Evolutionary conservation across 2,329 filamentous ascomycete species (phyloP).

Genomic region (Exophiala sideris): DNA sequence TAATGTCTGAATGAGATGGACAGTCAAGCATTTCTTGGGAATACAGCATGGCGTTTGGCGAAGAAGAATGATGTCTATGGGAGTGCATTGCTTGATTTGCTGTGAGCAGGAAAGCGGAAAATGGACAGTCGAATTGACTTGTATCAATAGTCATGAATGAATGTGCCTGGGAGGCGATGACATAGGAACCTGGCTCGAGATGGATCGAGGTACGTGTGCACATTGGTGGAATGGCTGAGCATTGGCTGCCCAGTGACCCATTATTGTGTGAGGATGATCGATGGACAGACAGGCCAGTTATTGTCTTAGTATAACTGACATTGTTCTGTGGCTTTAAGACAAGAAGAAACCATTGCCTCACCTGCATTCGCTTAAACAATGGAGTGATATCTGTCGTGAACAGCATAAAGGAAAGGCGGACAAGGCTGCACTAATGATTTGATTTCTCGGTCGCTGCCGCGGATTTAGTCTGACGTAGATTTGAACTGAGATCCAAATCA

Average conservation of each 20-base stretch:
- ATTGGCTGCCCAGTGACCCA: no score
- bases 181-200: background rate
- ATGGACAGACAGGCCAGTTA: no score
- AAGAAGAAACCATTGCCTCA: no score
- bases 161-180: constrained; percentile 7
- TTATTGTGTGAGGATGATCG: no score
- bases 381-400: no score
- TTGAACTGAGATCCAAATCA: background rate
- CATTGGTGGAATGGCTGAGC: constrained; percentile 7
- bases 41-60: constrained; percentile 23
- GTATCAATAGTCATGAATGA: constrained; percentile 22
- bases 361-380: no score
- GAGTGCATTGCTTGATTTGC: no score
- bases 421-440: background rate
- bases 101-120: background rate
- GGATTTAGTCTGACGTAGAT: background rate
- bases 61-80: background rate
- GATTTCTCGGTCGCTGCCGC: background rate
- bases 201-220: background rate
- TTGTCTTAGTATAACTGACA: no score
- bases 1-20: constrained; percentile 22
- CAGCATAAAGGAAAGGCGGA: background rate
- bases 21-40: constrained; percentile 14
- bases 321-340: no score
- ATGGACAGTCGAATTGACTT: constrained; percentile 4